phyloP scores from a whole-genome alignment of 2,329 filamentous ascomycete species.

The Dendryphion nanum region DNA sequence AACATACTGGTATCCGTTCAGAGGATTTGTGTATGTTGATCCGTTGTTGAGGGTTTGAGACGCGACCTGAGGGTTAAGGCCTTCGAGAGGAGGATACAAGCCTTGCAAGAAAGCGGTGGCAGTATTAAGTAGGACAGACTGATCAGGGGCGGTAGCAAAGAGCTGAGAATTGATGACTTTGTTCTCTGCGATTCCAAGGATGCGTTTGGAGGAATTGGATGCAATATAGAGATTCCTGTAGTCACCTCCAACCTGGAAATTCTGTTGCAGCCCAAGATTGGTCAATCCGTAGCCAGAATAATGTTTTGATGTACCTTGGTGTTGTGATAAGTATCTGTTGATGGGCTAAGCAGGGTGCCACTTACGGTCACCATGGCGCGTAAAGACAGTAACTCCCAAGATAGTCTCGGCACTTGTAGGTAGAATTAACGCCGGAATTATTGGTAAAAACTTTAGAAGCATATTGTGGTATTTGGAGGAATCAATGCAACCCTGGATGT shows the following conservation, averaged over 20 bases:
- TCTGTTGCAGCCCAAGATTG: slow-evolving; percentile 49
- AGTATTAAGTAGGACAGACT: slow-evolving; percentile 48
- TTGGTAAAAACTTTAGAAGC: not conserved
- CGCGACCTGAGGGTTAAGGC: slow-evolving; percentile 20
- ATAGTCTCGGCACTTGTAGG: slow-evolving; percentile 5
- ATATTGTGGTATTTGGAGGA: no score
- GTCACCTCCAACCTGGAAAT: slow-evolving; percentile 37
- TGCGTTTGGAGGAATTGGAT: slow-evolving; percentile 28
- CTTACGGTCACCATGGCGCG: slow-evolving; percentile 50
- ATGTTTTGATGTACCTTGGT: slow-evolving; percentile 49
- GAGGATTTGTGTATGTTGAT: slow-evolving; percentile 28
- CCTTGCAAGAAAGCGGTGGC: slow-evolving; percentile 59
- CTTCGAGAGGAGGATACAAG: slow-evolving; percentile 51
- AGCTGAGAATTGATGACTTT: slow-evolving; percentile 44
- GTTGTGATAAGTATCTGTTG: slow-evolving; percentile 29
- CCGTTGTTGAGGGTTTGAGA: slow-evolving; percentile 11
- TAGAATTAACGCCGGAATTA: not conserved
- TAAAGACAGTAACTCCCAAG: slow-evolving; percentile 49
- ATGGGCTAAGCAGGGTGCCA: not conserved
- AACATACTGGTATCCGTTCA: slow-evolving; percentile 56
- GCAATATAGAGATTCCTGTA: slow-evolving; percentile 15
- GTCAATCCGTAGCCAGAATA: slow-evolving; percentile 47
- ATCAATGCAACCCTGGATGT: no score
- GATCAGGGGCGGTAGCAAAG: slow-evolving; percentile 44
- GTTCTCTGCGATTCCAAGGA: slow-evolving; percentile 46